Conservation (phyloP, 106 monocot species). For the Vanilla planifolia region DNA sequence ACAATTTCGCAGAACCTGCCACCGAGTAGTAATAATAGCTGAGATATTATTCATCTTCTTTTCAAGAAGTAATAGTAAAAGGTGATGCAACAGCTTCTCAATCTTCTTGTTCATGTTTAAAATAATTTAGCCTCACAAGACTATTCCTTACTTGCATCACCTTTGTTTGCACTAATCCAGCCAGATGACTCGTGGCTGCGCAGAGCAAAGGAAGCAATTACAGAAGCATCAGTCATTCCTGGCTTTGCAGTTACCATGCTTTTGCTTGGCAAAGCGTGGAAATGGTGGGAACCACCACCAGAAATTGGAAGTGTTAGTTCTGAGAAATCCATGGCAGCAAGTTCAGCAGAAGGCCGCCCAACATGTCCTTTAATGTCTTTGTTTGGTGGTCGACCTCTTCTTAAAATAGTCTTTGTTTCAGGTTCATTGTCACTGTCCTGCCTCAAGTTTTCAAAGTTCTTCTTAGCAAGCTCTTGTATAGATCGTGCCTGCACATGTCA, state of each 20-base stretch:
- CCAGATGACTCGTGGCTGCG: slow-evolving; percentile 22
- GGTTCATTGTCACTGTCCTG: slow-evolving; percentile 56
- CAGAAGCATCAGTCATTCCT: slow-evolving; percentile 5
- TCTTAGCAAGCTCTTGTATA: slow-evolving; percentile 71
- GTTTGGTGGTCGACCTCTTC: slow-evolving; percentile 48
- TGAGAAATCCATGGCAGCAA: slow-evolving; percentile 27
- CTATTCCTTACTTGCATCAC: slow-evolving; percentile 48
- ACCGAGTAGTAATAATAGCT: neutral
- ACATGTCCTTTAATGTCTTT: slow-evolving; percentile 22
- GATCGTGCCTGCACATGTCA: slow-evolving; percentile 36
- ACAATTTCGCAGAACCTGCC: slow-evolving; percentile 47
- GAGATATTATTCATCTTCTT: too few relatives aligned
- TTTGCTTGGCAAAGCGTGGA: slow-evolving; percentile 23
- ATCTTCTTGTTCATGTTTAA: neutral
- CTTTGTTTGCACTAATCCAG: slow-evolving; percentile 39
- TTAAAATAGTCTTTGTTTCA: slow-evolving; percentile 34
- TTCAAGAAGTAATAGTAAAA: neutral
- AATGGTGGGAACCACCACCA: slow-evolving; percentile 15
- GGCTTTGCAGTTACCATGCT: slow-evolving; percentile 21
- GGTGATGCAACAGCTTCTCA: neutral
- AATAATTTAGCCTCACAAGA: neutral
- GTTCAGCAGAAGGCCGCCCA: slow-evolving; percentile 30
- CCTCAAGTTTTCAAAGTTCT: slow-evolving; percentile 65
- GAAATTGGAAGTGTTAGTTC: slow-evolving; percentile 39
- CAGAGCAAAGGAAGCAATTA: slow-evolving; percentile 21